Base-by-base conservation (phyloP, 192 early-diverging fungal species). In the Haplosporangium gracile region DNA sequence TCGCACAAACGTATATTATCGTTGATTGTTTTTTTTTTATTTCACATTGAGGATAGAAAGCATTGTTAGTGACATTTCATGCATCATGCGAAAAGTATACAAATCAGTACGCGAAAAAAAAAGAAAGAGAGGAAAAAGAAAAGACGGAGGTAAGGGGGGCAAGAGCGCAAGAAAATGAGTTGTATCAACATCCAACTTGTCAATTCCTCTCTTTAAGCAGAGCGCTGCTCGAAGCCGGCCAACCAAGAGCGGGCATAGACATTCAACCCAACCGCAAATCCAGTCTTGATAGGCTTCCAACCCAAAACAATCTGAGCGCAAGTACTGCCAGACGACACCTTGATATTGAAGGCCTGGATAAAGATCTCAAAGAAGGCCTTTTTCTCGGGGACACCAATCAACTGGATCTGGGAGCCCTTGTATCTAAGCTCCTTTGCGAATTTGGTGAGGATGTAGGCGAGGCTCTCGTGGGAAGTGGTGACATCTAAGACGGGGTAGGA, bases 401-500 rank as follows among this genome's bases (percentile, higher is more conserved):
- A 73, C 13, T 79, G 36, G 2, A 81, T 75, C 32, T 77, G 73
- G 9, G 60, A 29, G 51, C 78, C 79, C 36, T 80, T 72, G 68
- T 70, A 68, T 22, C 76, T 76, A 1, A 81, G 60, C n/a, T 82
- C 73, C 47, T 82, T 45, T 8, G 86, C 82, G 29, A 84, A 70
- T 10, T 80, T 79, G 11, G 53, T 75, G 10, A 89, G 20, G 11
- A 88, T 29, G 53, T 83, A 83, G 5, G 75, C 63, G 15, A 78
- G 43, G 40, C 78, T 79, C 65, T 89, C 89, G 38, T 78, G 78
- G 13, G 78, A 72, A 10, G 82, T 82, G 4, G 55, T 55, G 22
- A 89, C 47, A 63, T 85, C 81, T 76, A 88, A 89, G 34, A 84
- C 74, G 0, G 81, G 81, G 75, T 76, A 63, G 4, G 51, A 51